Evolutionary conservation across 1,284 basidiomycete genomes (phyloP).

Genomic region (Phlebopus sp.): DNA sequence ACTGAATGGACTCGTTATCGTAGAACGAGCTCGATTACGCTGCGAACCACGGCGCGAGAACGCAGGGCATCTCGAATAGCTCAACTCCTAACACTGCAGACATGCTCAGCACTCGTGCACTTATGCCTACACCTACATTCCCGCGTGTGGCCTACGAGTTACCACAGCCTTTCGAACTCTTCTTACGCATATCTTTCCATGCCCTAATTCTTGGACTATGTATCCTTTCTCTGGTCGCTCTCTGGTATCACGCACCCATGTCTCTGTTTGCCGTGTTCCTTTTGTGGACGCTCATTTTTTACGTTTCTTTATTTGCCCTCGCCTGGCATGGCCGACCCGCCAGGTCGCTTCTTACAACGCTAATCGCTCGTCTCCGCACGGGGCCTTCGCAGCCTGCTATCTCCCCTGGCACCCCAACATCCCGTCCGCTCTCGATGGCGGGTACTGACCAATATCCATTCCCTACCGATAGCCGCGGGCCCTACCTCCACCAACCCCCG

Average conservation of each 20-base stretch:
- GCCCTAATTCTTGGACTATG: slow-evolving; percentile 55
- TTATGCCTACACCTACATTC: slow-evolving; percentile 33
- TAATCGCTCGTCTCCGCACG: slow-evolving; percentile 46
- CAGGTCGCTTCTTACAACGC: slow-evolving; percentile 53
- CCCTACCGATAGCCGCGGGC: slow-evolving; percentile 44
- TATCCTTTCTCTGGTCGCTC: slow-evolving; percentile 51
- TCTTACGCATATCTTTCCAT: slow-evolving; percentile 55
- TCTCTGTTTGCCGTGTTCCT: slow-evolving; percentile 66
- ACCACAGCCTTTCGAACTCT: slow-evolving; percentile 41
- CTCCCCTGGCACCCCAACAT: slow-evolving; percentile 31
- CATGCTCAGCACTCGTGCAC: slow-evolving; percentile 44
- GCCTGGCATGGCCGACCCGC: slow-evolving; percentile 57
- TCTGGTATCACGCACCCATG: slow-evolving; percentile 54
- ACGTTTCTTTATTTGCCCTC: slow-evolving; percentile 47
- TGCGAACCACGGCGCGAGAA: slow-evolving; percentile 40
- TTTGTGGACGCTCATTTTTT: slow-evolving; percentile 57
- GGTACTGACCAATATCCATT: slow-evolving; percentile 46
- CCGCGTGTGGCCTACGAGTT: slow-evolving; percentile 31
- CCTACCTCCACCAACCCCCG: slow-evolving; percentile 62
- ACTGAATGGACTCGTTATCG: slow-evolving; percentile 7
- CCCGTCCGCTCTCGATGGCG: slow-evolving; percentile 37
- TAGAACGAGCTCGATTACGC: slow-evolving; percentile 71
- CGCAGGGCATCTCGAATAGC: slow-evolving; percentile 40
- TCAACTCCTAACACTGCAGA: slow-evolving; percentile 52
- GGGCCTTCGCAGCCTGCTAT: slow-evolving; percentile 19